phyloP scores from a whole-genome alignment of 2,329 filamentous ascomycete species.

The Acarospora socialis region DNA sequence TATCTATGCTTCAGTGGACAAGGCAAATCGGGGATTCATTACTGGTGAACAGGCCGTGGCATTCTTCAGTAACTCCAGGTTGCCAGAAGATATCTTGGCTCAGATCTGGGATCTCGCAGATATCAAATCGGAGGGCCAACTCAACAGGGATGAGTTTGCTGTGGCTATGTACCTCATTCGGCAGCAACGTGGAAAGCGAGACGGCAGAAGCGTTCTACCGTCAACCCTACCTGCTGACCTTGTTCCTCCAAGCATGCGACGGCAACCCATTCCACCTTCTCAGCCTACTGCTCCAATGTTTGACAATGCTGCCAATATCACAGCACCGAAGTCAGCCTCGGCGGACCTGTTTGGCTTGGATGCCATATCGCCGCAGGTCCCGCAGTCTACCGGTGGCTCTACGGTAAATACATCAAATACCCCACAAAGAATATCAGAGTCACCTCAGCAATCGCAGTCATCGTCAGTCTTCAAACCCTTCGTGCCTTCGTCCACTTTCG shows the following conservation, averaged over 20 bases:
- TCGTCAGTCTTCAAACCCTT: slow-evolving; percentile 70
- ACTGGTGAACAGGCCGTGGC: slow-evolving; percentile 87
- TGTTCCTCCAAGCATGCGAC: slow-evolving; percentile 73
- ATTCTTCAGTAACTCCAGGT: slow-evolving; percentile 84
- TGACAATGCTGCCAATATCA: slow-evolving; percentile 28
- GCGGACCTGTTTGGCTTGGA: slow-evolving; percentile 93
- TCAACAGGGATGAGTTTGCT: slow-evolving; percentile 83
- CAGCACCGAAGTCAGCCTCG: slow-evolving; percentile 60
- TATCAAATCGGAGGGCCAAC: slow-evolving; percentile 73
- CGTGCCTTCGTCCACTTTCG: slow-evolving; percentile 81
- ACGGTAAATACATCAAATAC: slow-evolving; percentile 14
- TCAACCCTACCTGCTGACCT: slow-evolving; percentile 64
- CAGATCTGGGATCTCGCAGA: slow-evolving; percentile 97
- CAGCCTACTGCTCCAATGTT: slow-evolving; percentile 32
- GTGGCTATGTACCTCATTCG: slow-evolving; percentile 96
- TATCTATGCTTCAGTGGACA: slow-evolving; percentile 75
- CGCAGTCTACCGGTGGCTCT: slow-evolving; percentile 63
- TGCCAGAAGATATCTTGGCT: slow-evolving; percentile 77
- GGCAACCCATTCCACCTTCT: slow-evolving; percentile 27
- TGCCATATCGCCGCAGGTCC: slow-evolving; percentile 43
- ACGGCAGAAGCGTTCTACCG: slow-evolving; percentile 49
- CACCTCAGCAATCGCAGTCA: slow-evolving; percentile 20
- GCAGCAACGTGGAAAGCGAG: slow-evolving; percentile 64
- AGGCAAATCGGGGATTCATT: slow-evolving; percentile 64
- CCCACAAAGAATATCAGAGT: slow-evolving; percentile 17